Conservation (phyloP, 768 basidiomycete genomes). For the Tulasnella sp. region DNA sequence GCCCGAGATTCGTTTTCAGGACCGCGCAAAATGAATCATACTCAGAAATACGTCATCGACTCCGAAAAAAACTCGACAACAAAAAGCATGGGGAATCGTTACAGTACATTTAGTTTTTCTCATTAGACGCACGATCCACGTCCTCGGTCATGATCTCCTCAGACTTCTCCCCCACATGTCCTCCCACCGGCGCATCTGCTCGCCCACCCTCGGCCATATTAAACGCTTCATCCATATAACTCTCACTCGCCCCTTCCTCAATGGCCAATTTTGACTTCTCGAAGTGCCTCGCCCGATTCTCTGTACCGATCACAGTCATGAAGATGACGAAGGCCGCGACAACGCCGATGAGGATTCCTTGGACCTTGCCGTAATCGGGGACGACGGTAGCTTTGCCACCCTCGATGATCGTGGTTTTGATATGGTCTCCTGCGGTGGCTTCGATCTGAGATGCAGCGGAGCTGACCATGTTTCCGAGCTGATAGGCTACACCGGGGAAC, state of each 20-base stretch:
- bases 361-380: slow-evolving; percentile 61
- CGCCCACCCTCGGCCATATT: not conserved
- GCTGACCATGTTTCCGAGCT: slow-evolving; percentile 70
- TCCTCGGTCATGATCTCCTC: no score
- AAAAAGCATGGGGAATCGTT: no score
- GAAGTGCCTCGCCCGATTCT: slow-evolving; percentile 67
- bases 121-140: no score
- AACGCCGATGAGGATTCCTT: slow-evolving; percentile 68
- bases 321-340: slow-evolving; percentile 69
- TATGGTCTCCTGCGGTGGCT: slow-evolving; percentile 53
- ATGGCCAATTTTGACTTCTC: slow-evolving; percentile 73
- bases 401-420: slow-evolving; percentile 37
- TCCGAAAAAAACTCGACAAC: no score
- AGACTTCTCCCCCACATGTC: not conserved
- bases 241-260: slow-evolving; percentile 54
- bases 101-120: no score
- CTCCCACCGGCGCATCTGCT: no score
- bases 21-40: no score
- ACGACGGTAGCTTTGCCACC: slow-evolving; percentile 28
- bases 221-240: slow-evolving; percentile 32
- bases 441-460: slow-evolving; percentile 73
- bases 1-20: no score
- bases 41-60: no score
- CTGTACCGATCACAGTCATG: slow-evolving; percentile 64
- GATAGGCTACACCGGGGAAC: slow-evolving; percentile 36